Base-by-base conservation (phyloP, 2,329 filamentous ascomycete genomes). In the Aspergillus novofumigatus region DNA sequence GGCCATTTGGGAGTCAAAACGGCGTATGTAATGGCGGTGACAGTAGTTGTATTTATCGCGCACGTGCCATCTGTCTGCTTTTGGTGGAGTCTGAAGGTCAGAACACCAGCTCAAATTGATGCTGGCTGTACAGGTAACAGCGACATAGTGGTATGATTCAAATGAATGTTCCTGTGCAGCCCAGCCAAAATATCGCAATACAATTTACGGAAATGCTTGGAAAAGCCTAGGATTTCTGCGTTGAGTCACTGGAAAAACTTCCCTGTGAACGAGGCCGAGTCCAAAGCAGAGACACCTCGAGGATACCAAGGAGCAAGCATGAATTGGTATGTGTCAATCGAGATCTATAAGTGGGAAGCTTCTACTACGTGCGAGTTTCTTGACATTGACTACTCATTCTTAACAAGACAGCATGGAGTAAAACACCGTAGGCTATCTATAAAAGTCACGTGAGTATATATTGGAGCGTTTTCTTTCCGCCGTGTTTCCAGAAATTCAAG, bases 381-480 rank as follows among this genome's bases (percentile, higher is more conserved):
- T 35, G 3, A 32, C 17, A 44, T 44, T 45, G 42, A 45, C 42
- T 9, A 5, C 14, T 14, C 11, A 47, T 23, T 3, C 44, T 47
- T 47, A 23, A 47, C 11, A 47, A 21, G 21, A 47, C n/a, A 21
- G 10, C 41, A 44, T 20, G 11, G 2, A 14, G 44, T 21, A 17
- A 23, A 35, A 35, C 14, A 17, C 32, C 14, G 14, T 17, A 35
- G 32, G 32, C 32, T 23, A 23, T 47, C 21, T 47, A 23, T 25
- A 17, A 6, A 23, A 23, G n/a, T 63, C 64, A 66, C 64, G 62
- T 66, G 64, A 57, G 3, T 25, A 14, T 26, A 50, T 59, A 62
- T 58, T 55, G 55, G 62, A 49, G 50, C 57, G 51, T 55, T 60
- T 62, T 63, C 62, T 62, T 65, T 62, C 60, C 58, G 60, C 61